These are phyloP conservation scores for Polytolypa hystricis DNA, from an alignment of 2,329 filamentous ascomycete genomes.

Conservation along the genomic window DNA sequence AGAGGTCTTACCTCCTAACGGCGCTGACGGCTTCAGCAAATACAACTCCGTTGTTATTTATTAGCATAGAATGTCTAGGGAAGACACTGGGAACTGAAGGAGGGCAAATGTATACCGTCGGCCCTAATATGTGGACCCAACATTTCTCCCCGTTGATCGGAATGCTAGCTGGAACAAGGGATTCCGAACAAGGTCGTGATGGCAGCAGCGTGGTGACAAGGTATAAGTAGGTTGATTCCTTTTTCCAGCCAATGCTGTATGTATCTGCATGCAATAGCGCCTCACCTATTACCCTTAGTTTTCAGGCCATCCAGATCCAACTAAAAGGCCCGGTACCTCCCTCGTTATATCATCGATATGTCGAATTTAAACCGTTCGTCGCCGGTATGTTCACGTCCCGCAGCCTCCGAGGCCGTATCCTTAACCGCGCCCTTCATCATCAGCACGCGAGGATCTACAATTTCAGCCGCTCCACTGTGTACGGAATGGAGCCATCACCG, in stretches of 20 bases:
- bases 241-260: neutral
- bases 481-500: constrained; percentile 56
- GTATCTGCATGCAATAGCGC: neutral
- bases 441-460: constrained; percentile 87
- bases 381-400: constrained; percentile 74
- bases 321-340: constrained; percentile 70
- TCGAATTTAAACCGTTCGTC: constrained; percentile 85
- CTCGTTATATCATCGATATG: constrained; percentile 78
- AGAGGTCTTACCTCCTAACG: constrained; percentile 66
- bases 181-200: constrained; percentile 45
- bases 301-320: constrained; percentile 88
- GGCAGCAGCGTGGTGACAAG: constrained; percentile 50
- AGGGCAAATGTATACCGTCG: constrained; percentile 66
- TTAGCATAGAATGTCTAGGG: constrained; percentile 71
- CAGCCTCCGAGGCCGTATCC: constrained; percentile 65
- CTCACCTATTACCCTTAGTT: constrained; percentile 47
- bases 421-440: constrained; percentile 79
- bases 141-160: constrained; percentile 88
- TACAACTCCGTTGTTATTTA: constrained; percentile 57
- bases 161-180: constrained; percentile 62
- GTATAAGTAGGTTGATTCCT: constrained; percentile 54
- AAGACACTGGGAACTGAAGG: constrained; percentile 54
- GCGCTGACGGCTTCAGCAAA: constrained; percentile 51
- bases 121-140: constrained; percentile 64
- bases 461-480: constrained; percentile 64